Base-by-base conservation (phyloP, 2,329 filamentous ascomycete genomes). In the Penicillium italicum region DNA sequence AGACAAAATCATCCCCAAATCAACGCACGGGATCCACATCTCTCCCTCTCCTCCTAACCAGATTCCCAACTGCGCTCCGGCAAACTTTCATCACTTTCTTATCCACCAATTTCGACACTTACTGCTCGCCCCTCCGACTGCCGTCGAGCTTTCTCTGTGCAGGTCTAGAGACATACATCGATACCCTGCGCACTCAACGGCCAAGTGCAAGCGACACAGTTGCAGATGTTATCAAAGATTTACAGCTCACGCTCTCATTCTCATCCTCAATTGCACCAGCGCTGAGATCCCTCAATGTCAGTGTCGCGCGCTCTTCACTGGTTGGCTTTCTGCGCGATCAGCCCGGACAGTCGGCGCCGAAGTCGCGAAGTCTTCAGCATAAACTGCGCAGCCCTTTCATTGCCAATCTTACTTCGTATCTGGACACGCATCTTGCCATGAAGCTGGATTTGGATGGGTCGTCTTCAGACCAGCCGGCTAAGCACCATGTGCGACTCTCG, bases 1-100 rank as follows among this genome's bases (percentile, higher is more conserved):
- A 75, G 16, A 67, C 72, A 2, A 58, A 65, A 12, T 47, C 54
- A 20, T 30, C 55, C 50, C 14, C 62, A 57, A 50, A 51, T 16
- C 52, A 55, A 11, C 59, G 61, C 20, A 66, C 71, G 5, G 60
- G 69, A 2, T 79, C 79, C 46, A 82, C 79, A 1, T 68, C 74
- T 16, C 72, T 83, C 4, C 80, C 80, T 0, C 65, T 83, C 14
- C 69, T 83, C 14, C 65, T 83, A 38, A 76, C 80, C 3, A 78
- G 78, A 56, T 77, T 82, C 65, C 80, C 81, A 2, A 78, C 73
- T 33, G 67, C 76, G 0, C 67, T 82, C 11, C 75, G 80, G 5
- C 77, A 80, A 36, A 72, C 74, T 2, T 75, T 83, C 50, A 65
- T 80, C 48, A 68, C 76, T 14, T 82, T 82, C 62, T 63, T 83